Conservation (phyloP, 148 eudicot genomes). For the Vaccinium myrtillus region DNA sequence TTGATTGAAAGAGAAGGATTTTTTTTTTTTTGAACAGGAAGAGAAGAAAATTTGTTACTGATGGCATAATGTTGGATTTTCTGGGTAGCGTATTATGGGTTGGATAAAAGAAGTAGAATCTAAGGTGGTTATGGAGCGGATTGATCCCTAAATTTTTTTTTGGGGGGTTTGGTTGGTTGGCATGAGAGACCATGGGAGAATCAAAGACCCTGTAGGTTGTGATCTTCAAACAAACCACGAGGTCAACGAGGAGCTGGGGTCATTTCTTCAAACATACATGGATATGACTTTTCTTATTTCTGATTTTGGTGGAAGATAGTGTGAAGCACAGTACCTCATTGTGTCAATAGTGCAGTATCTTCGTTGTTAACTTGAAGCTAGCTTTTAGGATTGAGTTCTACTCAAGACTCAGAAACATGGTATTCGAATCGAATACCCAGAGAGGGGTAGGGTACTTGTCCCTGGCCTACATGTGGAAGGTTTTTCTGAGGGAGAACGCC, state of each 20-base stretch:
- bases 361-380: not conserved
- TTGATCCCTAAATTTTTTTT: not conserved
- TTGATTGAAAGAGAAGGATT: not conserved
- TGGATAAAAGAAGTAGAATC: not conserved
- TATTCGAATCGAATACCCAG: not conserved
- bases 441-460: not conserved
- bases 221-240: not conserved
- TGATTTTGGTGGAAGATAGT: not conserved
- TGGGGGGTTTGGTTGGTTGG: not conserved
- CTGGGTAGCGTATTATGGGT: not conserved
- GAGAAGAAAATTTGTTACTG: not conserved
- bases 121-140: not conserved
- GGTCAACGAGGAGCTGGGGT: not conserved
- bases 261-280: not conserved
- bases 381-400: not conserved
- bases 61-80: not conserved
- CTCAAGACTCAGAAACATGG: not conserved
- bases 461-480: not conserved
- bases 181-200: not conserved
- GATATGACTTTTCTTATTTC: not conserved
- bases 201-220: not conserved
- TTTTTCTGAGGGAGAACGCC: not conserved
- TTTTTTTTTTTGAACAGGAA: too few relatives aligned
- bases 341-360: not conserved
- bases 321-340: not conserved